Evolutionary conservation across 2,329 filamentous ascomycete species (phyloP), one percentile per base, ranked within the genome.

Genomic region (Ceratocystis albifundus): DNA sequence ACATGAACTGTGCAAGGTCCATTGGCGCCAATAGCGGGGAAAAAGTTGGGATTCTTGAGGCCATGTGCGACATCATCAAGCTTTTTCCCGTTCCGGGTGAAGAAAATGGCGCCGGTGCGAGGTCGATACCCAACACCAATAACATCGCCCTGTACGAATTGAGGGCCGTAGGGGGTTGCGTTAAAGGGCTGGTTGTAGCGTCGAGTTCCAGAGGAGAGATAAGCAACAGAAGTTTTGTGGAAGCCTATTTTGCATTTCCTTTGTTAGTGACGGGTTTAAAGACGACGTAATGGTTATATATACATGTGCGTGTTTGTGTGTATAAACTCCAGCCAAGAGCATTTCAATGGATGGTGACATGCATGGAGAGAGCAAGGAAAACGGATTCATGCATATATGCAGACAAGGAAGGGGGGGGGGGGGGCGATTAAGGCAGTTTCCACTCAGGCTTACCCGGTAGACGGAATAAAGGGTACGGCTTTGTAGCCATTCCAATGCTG

Each of bases 31-130:
- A 99, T 84, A 0, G 94, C 94, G 0, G 94, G 94, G 77, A 99
- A 99, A 78, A 97, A 94, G 75, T 99, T 99, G 72, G 94, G 94
- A 8, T 88, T 84, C 75, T 97, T 97, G 69, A 96, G 80, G 3
- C 93, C 94, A 72, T 97, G 92, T 25, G 87, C 88, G 10, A 96
- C 89, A 72, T 99, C 94, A 69, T 99, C 94, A 28, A 99, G 80
- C 74, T 94, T 93, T 80, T 97, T 97, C 72, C 94, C 94, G 75
- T 99, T 99, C 70, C 94, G 89, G 0, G 94, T 99, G 77, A 97
- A 99, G 80, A 99, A 99, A 66, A 99, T 86, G 12, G 91, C 93
- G 36, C 94, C 94, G 0, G 92, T 96, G 66, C 94, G 87, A 36
- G 94, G 94, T 67, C 94, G 85, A 76, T 99, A 99, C 64, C 94